Conservation (phyloP, 208 protist species). For the Leishmania mexicana region DNA sequence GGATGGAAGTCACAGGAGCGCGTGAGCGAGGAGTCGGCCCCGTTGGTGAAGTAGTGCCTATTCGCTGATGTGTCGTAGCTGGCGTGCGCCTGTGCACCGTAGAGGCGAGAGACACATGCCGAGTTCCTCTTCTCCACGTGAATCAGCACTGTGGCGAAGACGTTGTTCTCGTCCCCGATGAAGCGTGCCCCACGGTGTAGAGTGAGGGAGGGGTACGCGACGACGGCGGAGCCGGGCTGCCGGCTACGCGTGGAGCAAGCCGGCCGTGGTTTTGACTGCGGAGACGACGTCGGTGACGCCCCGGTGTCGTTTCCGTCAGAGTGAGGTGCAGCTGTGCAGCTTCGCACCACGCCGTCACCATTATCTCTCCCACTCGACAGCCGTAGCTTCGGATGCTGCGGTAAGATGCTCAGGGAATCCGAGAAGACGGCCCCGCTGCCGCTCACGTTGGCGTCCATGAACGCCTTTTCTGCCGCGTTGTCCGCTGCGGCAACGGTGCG, state of each 20-base stretch:
- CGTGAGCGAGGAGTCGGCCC: conserved; percentile 1
- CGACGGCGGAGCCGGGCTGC: conserved; percentile 14
- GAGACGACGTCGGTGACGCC: not conserved
- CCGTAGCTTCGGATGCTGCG: not conserved
- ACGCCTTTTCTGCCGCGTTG: not conserved
- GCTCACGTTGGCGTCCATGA: not conserved
- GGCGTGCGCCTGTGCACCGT: conserved; percentile 19
- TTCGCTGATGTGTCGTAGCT: not conserved
- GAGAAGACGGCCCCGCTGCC: not conserved
- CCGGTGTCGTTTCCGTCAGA: not conserved
- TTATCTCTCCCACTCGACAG: not conserved
- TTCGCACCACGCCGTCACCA: not conserved
- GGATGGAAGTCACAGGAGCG: conserved; percentile 1
- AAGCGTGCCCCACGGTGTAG: conserved; percentile 28
- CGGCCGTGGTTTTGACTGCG: not conserved
- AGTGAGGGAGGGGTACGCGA: conserved; percentile 8
- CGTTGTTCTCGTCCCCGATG: conserved; percentile 7
- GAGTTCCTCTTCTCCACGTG: conserved; percentile 11
- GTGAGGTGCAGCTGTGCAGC: not conserved
- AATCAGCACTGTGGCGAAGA: conserved; percentile 24
- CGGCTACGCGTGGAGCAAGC: not conserved
- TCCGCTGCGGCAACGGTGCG: not conserved
- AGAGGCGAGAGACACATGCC: conserved; percentile 18
- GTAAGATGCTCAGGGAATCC: not conserved
- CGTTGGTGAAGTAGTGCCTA: conserved; percentile 10